Conservation (phyloP, 2,329 filamentous ascomycete species). For the Nannizziopsis arthrosporioides region DNA sequence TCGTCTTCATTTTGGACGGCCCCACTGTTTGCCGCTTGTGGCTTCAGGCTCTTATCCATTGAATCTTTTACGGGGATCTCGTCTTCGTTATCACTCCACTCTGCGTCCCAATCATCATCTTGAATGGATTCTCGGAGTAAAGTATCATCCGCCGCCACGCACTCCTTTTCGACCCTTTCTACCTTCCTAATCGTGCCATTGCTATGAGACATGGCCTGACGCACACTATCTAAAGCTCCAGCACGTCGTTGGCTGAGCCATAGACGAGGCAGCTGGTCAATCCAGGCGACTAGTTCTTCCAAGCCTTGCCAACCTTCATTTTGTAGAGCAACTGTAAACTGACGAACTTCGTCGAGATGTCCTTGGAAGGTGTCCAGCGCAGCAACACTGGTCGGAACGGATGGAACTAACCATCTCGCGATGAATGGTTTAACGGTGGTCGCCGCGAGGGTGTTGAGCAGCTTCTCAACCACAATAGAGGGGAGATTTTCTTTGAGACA, state of each 20-base stretch:
- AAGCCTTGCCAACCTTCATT: constrained; percentile 51
- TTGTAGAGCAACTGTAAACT: constrained; percentile 54
- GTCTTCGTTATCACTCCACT: constrained; percentile 53
- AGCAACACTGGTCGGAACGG: constrained; percentile 62
- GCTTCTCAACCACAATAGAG: constrained; percentile 35
- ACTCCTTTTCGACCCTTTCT: constrained; percentile 74
- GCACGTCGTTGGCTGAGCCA: constrained; percentile 83
- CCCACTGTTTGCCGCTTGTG: constrained; percentile 13
- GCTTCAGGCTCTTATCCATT: constrained; percentile 3
- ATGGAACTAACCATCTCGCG: constrained; percentile 60
- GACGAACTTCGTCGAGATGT: constrained; percentile 51
- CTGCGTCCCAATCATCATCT: constrained; percentile 59
- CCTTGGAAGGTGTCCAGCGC: constrained; percentile 61
- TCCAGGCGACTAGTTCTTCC: constrained; percentile 62
- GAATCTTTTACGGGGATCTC: constrained; percentile 14
- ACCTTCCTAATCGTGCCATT: constrained; percentile 58
- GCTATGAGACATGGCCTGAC: constrained; percentile 55
- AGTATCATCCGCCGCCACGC: constrained; percentile 58
- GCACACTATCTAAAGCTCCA: constrained; percentile 61
- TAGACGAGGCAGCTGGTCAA: constrained; percentile 62
- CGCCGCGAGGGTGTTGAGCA: constrained; percentile 61
- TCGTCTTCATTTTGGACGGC: constrained; percentile 19
- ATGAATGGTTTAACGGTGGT: constrained; percentile 57
- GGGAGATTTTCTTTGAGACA: constrained; percentile 45
- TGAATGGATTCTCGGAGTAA: constrained; percentile 48